Evolutionary conservation across 768 basidiomycete species (phyloP), one percentile per base, ranked within the genome.

Genomic region (Hygrocybe punicea): DNA sequence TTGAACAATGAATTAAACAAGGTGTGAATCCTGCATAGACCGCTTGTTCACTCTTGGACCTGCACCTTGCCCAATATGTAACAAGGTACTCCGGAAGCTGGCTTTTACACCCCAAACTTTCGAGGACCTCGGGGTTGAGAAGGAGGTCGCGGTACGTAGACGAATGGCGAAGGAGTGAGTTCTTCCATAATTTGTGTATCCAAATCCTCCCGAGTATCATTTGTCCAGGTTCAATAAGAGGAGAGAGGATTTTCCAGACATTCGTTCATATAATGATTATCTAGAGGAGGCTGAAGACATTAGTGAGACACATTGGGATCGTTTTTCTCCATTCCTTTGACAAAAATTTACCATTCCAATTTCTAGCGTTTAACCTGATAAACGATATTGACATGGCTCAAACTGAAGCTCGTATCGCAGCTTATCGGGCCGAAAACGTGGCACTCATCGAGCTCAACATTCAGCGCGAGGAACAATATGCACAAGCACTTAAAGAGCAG

Each of bases 11-110:
- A 37, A 7, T 55, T 13, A 34, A 40, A 49, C n/a, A 59, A 96
- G 94, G 92, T 98, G 97, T 75, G 96, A 98, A 76, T 93, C 92
- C 1, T 99, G 97, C 71, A 97, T 99, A 65, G 97, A 98, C 71
- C 85, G 95, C 7, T 71, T 98, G 39, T 99, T 96, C 72, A 96
- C 94, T 1, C 82, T 98, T 4, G 95, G 96, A 2, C 95, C 97
- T 2, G 94, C 93, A 2, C 93, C 93, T 3, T 98, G 97, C 78
- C 97, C 97, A 16, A 86, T 93, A 56, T 99, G 97, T 71, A 84
- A 82, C 53, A 91, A 86, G 65, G 83, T 89, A 16, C 79, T 98
- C 51, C 77, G 97, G 17, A 98, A 98, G 68, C 81, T 93, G 23
- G 91, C 92, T n/a, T 99, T 98, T 67, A 89, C 86, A 14, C 92